Evolutionary conservation across 2,329 filamentous ascomycete genomes (phyloP).

Genomic region (Penicillium italicum): DNA sequence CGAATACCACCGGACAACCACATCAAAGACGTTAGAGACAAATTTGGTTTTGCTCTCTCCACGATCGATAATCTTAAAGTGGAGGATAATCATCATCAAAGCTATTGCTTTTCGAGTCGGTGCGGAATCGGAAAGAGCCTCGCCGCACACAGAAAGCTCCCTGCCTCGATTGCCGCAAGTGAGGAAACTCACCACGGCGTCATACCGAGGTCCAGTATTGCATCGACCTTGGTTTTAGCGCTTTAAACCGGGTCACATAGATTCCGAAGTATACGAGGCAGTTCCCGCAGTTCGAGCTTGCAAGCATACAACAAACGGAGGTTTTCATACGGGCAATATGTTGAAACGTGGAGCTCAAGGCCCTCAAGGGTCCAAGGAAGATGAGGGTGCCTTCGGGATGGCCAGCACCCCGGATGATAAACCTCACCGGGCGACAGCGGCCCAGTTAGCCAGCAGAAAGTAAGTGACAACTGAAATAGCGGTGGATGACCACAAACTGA

Average conservation of each 20-base stretch:
- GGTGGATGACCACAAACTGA: not conserved
- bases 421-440: constrained; percentile 51
- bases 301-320: constrained; percentile 1
- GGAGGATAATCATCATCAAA: not conserved
- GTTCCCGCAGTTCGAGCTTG: not conserved
- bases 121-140: constrained; percentile 1
- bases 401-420: constrained; percentile 42
- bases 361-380: constrained; percentile 36
- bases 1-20: constrained; percentile 2
- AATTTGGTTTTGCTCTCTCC: constrained; percentile 8
- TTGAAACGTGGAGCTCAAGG: constrained; percentile 40
- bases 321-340: constrained; percentile 25
- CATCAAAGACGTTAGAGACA: constrained; percentile 8
- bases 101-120: not conserved
- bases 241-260: not conserved
- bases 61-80: not conserved
- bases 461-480: constrained; percentile 39
- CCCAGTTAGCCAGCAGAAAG: constrained; percentile 54
- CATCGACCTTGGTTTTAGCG: not conserved
- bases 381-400: constrained; percentile 33
- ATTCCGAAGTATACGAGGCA: not conserved
- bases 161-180: constrained; percentile 2
- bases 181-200: not conserved
- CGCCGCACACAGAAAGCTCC: constrained; percentile 4
- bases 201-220: not conserved